These are phyloP conservation scores for Skeletonema marinoi DNA, from an alignment of 108 stramenopile genomes.

Conservation along the genomic window DNA sequence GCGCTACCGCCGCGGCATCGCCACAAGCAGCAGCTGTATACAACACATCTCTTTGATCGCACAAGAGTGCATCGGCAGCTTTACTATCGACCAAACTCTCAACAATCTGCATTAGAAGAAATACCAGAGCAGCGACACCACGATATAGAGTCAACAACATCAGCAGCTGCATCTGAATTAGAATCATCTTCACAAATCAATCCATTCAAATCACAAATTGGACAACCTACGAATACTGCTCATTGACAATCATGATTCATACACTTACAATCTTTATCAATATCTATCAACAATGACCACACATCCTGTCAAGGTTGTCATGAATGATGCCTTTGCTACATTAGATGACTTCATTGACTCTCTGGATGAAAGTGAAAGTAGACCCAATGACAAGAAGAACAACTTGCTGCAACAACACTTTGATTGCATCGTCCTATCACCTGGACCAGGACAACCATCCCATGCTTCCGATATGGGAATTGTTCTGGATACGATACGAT, in stretches of 20 bases:
- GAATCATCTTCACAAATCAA: not conserved
- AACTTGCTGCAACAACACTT: slow-evolving; percentile 18
- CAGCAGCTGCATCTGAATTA: not conserved
- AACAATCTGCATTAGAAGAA: not conserved
- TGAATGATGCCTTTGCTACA: slow-evolving; percentile 70
- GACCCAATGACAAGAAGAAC: not conserved
- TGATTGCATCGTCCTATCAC: slow-evolving; percentile 86
- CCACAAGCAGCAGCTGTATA: not conserved
- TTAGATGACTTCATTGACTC: slow-evolving; percentile 39
- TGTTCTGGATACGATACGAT: slow-evolving; percentile 55
- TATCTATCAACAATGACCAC: slow-evolving; percentile 72
- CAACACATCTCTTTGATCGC: not conserved
- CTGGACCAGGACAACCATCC: slow-evolving; percentile 89
- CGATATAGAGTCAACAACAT: not conserved
- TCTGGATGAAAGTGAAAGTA: not conserved
- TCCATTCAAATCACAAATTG: slow-evolving; percentile 28
- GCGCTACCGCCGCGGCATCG: not conserved
- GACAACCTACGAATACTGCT: slow-evolving; percentile 71
- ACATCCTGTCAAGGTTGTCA: slow-evolving; percentile 75
- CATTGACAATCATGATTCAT: slow-evolving; percentile 96
- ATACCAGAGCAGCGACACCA: not conserved
- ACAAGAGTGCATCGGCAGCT: not conserved
- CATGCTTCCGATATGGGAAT: slow-evolving; percentile 74
- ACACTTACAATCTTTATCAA: slow-evolving; percentile 95
- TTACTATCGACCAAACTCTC: not conserved